Base-by-base conservation (phyloP, 2,329 filamentous ascomycete genomes). In the Trichoderma sp. region DNA sequence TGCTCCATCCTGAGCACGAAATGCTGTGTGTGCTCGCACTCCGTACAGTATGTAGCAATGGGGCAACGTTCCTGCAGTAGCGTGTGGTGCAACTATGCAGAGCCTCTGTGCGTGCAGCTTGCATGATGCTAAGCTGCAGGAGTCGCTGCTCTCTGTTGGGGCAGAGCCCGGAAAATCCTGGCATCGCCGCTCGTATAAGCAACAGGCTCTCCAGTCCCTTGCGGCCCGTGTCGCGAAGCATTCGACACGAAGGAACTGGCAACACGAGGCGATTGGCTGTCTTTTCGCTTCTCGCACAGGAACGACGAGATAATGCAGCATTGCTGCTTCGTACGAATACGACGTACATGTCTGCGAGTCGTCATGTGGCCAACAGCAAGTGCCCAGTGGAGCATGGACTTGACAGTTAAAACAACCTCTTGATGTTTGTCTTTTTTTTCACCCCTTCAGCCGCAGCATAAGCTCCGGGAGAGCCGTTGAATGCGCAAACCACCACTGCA, bases 61-160 rank as follows among this genome's bases (percentile, higher is more conserved):
- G 45, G 59, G 22, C 59, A 52, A 39, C 19, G 67, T 68, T 68
- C 67, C 67, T 68, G 67, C 67, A 68, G 67, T 68, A 68, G 67
- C 59, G 67, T 25, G 37, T 68, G 32, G 34, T 54, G 8, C 29
- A 7, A 29, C 19, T 64, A 27, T 52, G 53, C 58, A 42, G 25
- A 34, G n/a, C 13, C 34, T 29, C 58, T 63, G 50, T 54, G 34
- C 58, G 29, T 67, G 50, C 48, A 45, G 35, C 57, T 63, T 54
- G 52, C 61, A 56, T 54, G 52, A 32, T 39, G 22, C 59, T 37
- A 17, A 22, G 34, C 22, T 27, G 32, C 48, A 29, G 35, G 29
- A 64, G 35, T 25, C 32, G 19, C 37, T 39, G 58, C 53, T 22
- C 8, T 25, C 29, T 48, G 52, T 48, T 35, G n/a, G 17, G 59